A percentile compares a stretch with the other conserved stretches of the same genome.
These are phyloP conservation scores for Gnomoniopsis smithogilvyi DNA, from an alignment of 2,329 filamentous ascomycete species.

Conservation along the genomic window DNA sequence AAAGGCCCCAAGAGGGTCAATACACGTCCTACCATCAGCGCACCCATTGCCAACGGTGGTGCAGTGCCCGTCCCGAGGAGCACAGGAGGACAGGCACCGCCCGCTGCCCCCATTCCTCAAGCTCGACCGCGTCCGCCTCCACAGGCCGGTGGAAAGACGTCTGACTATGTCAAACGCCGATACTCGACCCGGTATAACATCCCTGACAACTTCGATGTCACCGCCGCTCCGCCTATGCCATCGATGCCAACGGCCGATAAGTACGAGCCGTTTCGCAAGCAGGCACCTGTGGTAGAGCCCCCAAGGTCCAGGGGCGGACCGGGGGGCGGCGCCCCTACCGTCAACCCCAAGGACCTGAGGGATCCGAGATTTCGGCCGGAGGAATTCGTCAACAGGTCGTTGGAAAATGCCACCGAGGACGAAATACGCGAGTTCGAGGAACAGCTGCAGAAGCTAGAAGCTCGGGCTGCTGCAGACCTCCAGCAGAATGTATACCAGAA, in stretches of 20 bases:
- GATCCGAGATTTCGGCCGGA: slow-evolving; percentile 65
- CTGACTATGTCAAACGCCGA: slow-evolving; percentile 86
- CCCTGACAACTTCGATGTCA: slow-evolving; percentile 65
- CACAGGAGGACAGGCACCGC: slow-evolving; percentile 28
- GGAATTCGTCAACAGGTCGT: slow-evolving; percentile 61
- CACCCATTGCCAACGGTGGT: slow-evolving; percentile 52
- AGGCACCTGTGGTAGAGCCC: slow-evolving; percentile 5
- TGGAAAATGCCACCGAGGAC: slow-evolving; percentile 82
- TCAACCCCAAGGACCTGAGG: slow-evolving; percentile 75
- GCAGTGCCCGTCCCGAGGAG: slow-evolving; percentile 31
- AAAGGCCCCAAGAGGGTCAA: slow-evolving; percentile 57
- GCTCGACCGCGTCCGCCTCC: slow-evolving; percentile 47
- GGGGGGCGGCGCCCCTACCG: slow-evolving; percentile 54
- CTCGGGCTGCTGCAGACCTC: slow-evolving; percentile 75
- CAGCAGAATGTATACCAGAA: slow-evolving; percentile 98
- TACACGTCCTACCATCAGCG: slow-evolving; percentile 58
- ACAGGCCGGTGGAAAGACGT: slow-evolving; percentile 58
- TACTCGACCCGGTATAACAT: slow-evolving; percentile 89
- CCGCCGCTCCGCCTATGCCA: slow-evolving; percentile 67
- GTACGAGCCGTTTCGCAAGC: slow-evolving; percentile 47
- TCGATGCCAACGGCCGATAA: slow-evolving; percentile 57
- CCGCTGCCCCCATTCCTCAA: slow-evolving; percentile 23
- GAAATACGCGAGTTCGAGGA: slow-evolving; percentile 82
- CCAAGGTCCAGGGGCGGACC: slow-evolving; percentile 32
- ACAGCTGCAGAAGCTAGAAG: slow-evolving; percentile 72